Evolutionary conservation across 2,329 filamentous ascomycete genomes (phyloP).

Genomic region (Aspergillus sp.): DNA sequence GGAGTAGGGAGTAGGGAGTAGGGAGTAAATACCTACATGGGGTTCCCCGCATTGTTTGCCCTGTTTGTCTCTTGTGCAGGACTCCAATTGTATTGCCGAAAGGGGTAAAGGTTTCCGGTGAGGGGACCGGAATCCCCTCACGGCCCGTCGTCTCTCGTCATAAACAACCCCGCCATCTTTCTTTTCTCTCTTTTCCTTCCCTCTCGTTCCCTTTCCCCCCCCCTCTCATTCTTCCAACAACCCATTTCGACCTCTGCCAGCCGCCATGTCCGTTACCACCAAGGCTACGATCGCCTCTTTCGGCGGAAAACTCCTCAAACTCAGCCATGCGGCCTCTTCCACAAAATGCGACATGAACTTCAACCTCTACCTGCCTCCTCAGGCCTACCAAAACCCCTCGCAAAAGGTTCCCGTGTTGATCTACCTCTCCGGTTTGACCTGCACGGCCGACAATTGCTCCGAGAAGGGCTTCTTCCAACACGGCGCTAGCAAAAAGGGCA

Average conservation of each 20-base stretch:
- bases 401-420: conserved; percentile 79
- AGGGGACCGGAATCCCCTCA: conserved; percentile 7
- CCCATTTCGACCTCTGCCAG: background rate
- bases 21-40: too few relatives aligned
- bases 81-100: background rate
- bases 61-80: too few relatives aligned
- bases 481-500: conserved; percentile 72
- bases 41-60: too few relatives aligned
- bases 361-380: conserved; percentile 85
- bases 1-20: too few relatives aligned
- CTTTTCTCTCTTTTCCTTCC: background rate
- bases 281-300: conserved; percentile 88
- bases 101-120: conserved; percentile 13
- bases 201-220: conserved; percentile 2
- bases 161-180: conserved; percentile 5
- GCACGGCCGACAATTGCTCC: conserved; percentile 78
- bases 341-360: conserved; percentile 89
- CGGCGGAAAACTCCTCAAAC: conserved; percentile 91
- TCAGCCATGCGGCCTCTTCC: conserved; percentile 75
- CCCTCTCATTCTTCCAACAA: conserved; percentile 4
- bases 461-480: conserved; percentile 89
- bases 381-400: conserved; percentile 54
- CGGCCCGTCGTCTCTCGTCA: conserved; percentile 2
- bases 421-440: conserved; percentile 92
- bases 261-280: conserved; percentile 77